Percentiles rank a stretch among this genome's conserved stretches.
These are phyloP conservation scores for Blastosporella zonata DNA, from an alignment of 1,284 basidiomycete genomes.

Conservation along the genomic window DNA sequence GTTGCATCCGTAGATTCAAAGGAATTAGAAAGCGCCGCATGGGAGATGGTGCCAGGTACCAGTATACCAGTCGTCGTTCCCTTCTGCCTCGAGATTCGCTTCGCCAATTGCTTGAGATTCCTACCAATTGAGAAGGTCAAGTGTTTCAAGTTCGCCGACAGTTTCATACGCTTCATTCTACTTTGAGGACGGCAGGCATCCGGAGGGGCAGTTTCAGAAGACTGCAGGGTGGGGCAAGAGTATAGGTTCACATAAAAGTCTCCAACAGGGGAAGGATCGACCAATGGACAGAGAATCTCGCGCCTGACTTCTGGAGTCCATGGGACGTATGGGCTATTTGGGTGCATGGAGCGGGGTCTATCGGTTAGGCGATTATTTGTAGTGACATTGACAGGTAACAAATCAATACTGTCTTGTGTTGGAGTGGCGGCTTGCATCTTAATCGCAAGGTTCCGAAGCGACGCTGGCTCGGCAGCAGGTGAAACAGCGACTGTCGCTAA, in stretches of 20 bases:
- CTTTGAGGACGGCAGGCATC: background rate
- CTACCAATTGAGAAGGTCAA: conserved; percentile 15
- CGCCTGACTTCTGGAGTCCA: conserved; percentile 38
- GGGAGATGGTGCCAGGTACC: conserved; percentile 9
- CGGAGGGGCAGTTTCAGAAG: conserved; percentile 36
- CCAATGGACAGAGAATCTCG: conserved; percentile 33
- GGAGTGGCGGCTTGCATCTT: background rate
- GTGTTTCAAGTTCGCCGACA: conserved; percentile 26
- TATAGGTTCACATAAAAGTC: conserved; percentile 18
- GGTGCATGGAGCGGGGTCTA: conserved; percentile 27
- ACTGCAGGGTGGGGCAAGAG: conserved; percentile 34
- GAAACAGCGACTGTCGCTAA: conserved; percentile 6
- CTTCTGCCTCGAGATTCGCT: conserved; percentile 11
- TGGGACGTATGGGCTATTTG: conserved; percentile 48
- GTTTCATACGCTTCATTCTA: conserved; percentile 17
- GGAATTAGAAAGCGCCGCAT: conserved; percentile 13
- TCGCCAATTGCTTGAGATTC: conserved; percentile 13
- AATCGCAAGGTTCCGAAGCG: conserved; percentile 1
- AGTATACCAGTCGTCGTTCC: background rate
- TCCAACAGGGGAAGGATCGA: conserved; percentile 20
- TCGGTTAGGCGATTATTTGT: background rate
- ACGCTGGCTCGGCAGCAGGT: background rate
- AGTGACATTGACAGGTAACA: background rate
- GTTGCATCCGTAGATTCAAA: conserved; percentile 32
- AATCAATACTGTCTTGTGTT: background rate